Conservation (phyloP, 352 stramenopile species). For the Phytophthora colocasiae region DNA sequence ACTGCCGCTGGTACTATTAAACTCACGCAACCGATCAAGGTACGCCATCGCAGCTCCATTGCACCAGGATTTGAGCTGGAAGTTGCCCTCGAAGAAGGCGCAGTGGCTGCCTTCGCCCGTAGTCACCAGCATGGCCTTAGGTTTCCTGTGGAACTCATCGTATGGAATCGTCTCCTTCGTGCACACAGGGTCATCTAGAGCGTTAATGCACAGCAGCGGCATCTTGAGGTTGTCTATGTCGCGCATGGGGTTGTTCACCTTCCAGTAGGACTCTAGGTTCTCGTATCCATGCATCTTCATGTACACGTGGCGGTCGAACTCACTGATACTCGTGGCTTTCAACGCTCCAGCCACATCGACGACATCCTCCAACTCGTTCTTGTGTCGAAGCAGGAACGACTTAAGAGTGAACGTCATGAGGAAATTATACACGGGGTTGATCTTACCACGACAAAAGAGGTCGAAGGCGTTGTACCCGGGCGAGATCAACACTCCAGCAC, state of each 20-base stretch:
- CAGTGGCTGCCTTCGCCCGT: constrained; percentile 76
- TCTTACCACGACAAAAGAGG: constrained; percentile 72
- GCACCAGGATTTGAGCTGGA: constrained; percentile 74
- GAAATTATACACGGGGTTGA: constrained; percentile 78
- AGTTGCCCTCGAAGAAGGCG: constrained; percentile 73
- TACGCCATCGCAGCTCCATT: constrained; percentile 68
- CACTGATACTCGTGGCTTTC: constrained; percentile 56
- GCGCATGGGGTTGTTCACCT: constrained; percentile 81
- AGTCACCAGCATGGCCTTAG: constrained; percentile 59
- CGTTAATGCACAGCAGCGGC: constrained; percentile 78
- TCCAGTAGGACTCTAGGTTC: constrained; percentile 73
- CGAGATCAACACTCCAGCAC: constrained; percentile 72
- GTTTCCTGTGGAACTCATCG: constrained; percentile 56
- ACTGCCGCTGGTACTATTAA: constrained; percentile 11
- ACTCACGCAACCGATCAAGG: constrained; percentile 65
- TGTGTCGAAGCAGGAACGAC: constrained; percentile 64
- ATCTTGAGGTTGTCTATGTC: constrained; percentile 58
- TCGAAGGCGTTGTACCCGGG: constrained; percentile 81
- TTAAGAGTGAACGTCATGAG: constrained; percentile 83
- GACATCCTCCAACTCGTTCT: constrained; percentile 45
- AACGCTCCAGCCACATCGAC: constrained; percentile 61
- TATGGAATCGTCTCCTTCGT: constrained; percentile 79
- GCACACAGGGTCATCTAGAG: constrained; percentile 80
- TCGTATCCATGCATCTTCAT: constrained; percentile 82
- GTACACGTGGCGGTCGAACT: constrained; percentile 84